Percentiles rank a stretch among this genome's conserved stretches.
phyloP scores from a whole-genome alignment of 345 rosid genomes.

The Geranium rotundifolium region DNA sequence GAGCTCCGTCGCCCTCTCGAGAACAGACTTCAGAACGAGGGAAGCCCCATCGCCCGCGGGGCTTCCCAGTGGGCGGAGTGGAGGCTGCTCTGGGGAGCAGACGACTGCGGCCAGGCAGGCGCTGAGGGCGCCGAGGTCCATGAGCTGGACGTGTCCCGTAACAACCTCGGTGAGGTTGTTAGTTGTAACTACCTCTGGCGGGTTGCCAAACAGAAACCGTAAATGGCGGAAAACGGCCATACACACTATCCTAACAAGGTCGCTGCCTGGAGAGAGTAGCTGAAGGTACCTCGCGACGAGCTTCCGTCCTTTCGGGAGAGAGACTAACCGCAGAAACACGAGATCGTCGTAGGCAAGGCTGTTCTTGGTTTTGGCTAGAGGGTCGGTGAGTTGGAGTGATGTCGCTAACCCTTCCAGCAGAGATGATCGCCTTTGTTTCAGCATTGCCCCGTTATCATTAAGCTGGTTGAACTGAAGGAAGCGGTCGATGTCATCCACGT shows the following conservation, averaged over 20 bases:
- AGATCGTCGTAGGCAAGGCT: constrained; percentile 13
- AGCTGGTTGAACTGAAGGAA: constrained; percentile 23
- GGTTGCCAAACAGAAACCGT: constrained; percentile 22
- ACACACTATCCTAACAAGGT: constrained; percentile 24
- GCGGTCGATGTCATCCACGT: constrained; percentile 27
- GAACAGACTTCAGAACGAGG: constrained; percentile 14
- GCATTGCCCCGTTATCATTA: constrained; percentile 19
- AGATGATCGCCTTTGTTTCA: constrained; percentile 13
- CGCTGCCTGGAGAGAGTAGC: constrained; percentile 17
- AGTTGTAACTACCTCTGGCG: constrained; percentile 13
- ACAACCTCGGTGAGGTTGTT: constrained; percentile 19
- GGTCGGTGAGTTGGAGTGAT: constrained; percentile 25
- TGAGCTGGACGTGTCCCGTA: constrained; percentile 13
- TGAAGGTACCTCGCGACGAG: constrained; percentile 25
- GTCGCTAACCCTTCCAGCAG: constrained; percentile 24
- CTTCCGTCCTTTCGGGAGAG: constrained; percentile 27
- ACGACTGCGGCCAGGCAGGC: constrained; percentile 26
- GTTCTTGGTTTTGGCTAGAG: neutral
- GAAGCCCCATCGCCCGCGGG: constrained; percentile 26
- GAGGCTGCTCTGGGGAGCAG: constrained; percentile 26
- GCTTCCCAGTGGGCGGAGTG: constrained; percentile 13
- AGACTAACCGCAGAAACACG: constrained; percentile 16
- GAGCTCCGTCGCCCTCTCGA: constrained; percentile 20
- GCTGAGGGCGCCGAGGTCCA: constrained; percentile 27
- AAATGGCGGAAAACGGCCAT: constrained; percentile 30